Evolutionary conservation across 805 yeast species (phyloP), one percentile per base, ranked within the genome.

Genomic region (Teunomyces funiuensis): DNA sequence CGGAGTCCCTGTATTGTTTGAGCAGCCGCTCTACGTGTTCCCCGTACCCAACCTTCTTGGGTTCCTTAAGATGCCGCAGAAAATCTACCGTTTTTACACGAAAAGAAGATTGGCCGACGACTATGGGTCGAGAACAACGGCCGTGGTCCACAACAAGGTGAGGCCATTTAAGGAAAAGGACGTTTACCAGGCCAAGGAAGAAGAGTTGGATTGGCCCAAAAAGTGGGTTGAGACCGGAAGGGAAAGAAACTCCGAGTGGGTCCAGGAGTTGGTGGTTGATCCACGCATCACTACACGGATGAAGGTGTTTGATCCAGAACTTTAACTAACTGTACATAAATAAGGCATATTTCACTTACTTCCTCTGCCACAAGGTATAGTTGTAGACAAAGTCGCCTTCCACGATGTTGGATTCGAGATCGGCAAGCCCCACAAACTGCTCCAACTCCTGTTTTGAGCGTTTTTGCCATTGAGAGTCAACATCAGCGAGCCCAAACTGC

Each of bases 201-300:
- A 89, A 60, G 97, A 90, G 57, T 54, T 61, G 5, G 91, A 87
- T 49, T 91, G 97, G 97, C 96, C 97, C 10, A 62, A 69, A 41
- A 74, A 76, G 43, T 91, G 97, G 96, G 85, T 87, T 25, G 74
- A 80, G 50, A 75, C 73, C 44, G 96, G 96, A n/a, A 58, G 63
- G 36, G 85, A 79, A 39, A 83, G 80, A 49, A 67, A 77, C 29
- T 84, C 95, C 49, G 97, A 91, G 59, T 91, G 99, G 99, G 80
- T 83, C 41, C 80, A 81, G 55, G 90, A 84, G 19, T 66, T 90
- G 36, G 69, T 58, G 6, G 78, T 78, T 20, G 98, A 91, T 57
- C 79, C 77, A 6, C 69, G 96, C 45, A 79, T 91, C 13, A 61
- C 74, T 8, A 58, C 63, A 17, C 63, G 78, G 41, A 58, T 88